Evolutionary conservation across 2,329 filamentous ascomycete species (phyloP), one percentile per base, ranked within the genome.

Genomic region (Venturiaceae sp.): DNA sequence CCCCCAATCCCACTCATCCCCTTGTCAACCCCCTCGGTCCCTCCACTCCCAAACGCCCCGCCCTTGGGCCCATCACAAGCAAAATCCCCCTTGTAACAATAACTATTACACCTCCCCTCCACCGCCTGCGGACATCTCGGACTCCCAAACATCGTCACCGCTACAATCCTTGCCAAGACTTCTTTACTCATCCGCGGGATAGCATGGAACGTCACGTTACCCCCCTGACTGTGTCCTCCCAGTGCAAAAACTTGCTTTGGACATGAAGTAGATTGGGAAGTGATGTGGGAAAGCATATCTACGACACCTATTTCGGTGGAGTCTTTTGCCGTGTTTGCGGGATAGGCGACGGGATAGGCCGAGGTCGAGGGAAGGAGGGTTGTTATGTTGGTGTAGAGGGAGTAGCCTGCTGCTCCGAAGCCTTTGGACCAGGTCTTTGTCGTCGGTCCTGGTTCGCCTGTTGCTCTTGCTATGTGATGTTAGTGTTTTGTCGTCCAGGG

Each of bases 291-390:
- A 16, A 58, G 30, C 55, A 59, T 56, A 23, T 59, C 58, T 33
- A 23, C 37, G 21, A 41, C 28, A 23, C 58, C 58, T 14, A 30
- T 13, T 26, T 32, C 23, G n/a, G 32, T 37, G 52, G 14, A 13
- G 21, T 9, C 16, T 26, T 28, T 21, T 5, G n/a, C 23, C 26
- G 37, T 58, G 54, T 33, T 59, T 1, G 58, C 58, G 13, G 58
- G 58, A 19, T 59, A 59, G 37, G 59, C 55, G 2, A 59, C 58
- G 1, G 58, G 58, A 26, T 59, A 59, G 9, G 55, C 58, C 16
- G 39, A 47, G 7, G 58, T 44, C 11, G 26, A 33, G 23, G 58
- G 58, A 0, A 59, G 11, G 8, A 58, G n/a, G 7, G 19, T 21
- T 3, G 58, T 47, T 4, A 59, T 33, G 41, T 59, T 59, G 33